phyloP scores from a whole-genome alignment of 805 yeast genomes.

The Candida berthetii region DNA sequence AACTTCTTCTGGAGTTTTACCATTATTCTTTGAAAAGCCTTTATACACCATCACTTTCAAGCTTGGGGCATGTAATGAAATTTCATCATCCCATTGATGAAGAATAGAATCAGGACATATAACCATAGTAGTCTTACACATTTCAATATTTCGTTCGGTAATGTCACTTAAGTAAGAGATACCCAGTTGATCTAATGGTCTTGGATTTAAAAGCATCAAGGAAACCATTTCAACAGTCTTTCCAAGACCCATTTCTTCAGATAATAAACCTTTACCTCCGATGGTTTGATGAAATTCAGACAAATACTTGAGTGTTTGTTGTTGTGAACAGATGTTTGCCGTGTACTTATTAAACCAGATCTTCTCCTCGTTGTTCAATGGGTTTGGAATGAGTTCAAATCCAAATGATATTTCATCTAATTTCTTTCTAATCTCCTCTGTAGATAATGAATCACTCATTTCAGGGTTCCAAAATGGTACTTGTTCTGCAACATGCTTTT shows the following conservation, averaged over 20 bases:
- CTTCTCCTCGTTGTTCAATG: not conserved
- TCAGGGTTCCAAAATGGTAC: constrained; percentile 16
- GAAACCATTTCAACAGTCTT: constrained; percentile 85
- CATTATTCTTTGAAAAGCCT: constrained; percentile 38
- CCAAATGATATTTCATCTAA: constrained; percentile 46
- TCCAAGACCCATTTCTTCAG: constrained; percentile 98
- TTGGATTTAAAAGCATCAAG: constrained; percentile 51
- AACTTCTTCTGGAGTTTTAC: constrained; percentile 24
- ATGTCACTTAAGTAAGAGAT: constrained; percentile 3
- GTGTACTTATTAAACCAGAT: constrained; percentile 47
- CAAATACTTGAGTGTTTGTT: constrained; percentile 23
- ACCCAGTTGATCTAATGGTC: constrained; percentile 27
- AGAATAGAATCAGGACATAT: constrained; percentile 83
- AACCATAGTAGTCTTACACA: constrained; percentile 68
- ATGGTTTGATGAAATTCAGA: constrained; percentile 14
- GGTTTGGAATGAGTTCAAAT: constrained; percentile 31
- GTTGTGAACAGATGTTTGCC: constrained; percentile 35
- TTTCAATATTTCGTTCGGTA: constrained; percentile 19
- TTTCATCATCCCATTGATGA: constrained; percentile 82
- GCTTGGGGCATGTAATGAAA: constrained; percentile 50
- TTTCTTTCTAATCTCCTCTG: constrained; percentile 19
- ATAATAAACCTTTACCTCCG: constrained; percentile 49
- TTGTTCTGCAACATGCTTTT: constrained; percentile 17
- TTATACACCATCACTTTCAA: constrained; percentile 57
- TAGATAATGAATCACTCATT: constrained; percentile 7